These are phyloP conservation scores for Nyctanthes arbortristis DNA, from an alignment of 257 asterid species.

Conservation along the genomic window DNA sequence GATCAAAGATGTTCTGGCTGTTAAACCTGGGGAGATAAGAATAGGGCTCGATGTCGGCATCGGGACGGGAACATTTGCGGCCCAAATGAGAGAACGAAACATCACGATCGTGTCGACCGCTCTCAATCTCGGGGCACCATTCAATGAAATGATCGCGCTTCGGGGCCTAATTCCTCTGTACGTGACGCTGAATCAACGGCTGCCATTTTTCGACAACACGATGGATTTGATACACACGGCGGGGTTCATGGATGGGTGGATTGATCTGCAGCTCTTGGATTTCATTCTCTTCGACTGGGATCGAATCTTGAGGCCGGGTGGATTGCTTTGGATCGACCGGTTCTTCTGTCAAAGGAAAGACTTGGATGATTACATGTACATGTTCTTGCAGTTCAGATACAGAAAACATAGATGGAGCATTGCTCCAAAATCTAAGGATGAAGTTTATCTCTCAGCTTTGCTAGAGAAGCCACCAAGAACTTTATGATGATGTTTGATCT, in stretches of 20 bases:
- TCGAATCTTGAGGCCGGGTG: slow-evolving; percentile 83
- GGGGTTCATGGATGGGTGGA: slow-evolving; percentile 92
- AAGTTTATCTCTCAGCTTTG: slow-evolving; percentile 81
- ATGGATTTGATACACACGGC: slow-evolving; percentile 82
- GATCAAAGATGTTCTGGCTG: slow-evolving; percentile 51
- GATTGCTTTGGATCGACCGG: slow-evolving; percentile 77
- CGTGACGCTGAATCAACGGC: slow-evolving; percentile 73
- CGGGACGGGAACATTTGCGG: slow-evolving; percentile 88
- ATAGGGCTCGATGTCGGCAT: slow-evolving; percentile 76
- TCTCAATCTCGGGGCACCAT: slow-evolving; percentile 85
- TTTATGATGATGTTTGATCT: slow-evolving; percentile 45
- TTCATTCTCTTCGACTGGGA: slow-evolving; percentile 92
- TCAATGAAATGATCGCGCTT: slow-evolving; percentile 78
- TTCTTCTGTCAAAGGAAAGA: slow-evolving; percentile 82
- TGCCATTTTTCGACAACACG: slow-evolving; percentile 88
- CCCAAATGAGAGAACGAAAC: slow-evolving; percentile 76
- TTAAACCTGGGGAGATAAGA: slow-evolving; percentile 66
- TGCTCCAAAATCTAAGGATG: slow-evolving; percentile 75
- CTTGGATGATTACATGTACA: slow-evolving; percentile 78
- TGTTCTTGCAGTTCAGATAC: slow-evolving; percentile 90
- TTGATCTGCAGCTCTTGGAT: slow-evolving; percentile 72
- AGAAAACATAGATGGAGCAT: slow-evolving; percentile 79
- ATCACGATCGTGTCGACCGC: slow-evolving; percentile 75
- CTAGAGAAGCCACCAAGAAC: slow-evolving; percentile 88
- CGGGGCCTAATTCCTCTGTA: slow-evolving; percentile 79